Base-by-base conservation (phyloP, 2,329 filamentous ascomycete species). In the Aureobasidium melanogenum region DNA sequence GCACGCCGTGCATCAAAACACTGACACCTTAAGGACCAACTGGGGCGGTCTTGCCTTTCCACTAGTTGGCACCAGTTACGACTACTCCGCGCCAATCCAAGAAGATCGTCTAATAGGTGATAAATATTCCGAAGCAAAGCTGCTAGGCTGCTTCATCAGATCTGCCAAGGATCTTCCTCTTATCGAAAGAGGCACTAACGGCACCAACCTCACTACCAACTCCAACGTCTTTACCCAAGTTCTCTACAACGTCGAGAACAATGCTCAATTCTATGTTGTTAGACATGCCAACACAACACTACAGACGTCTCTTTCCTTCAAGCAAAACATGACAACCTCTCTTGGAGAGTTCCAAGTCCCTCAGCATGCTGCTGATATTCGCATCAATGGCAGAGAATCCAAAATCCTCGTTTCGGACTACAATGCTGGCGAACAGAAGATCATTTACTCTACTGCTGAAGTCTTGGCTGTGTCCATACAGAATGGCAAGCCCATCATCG, bases 371-470 rank as follows among this genome's bases (percentile, higher is more conserved):
- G 82, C 84, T 0, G 78, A 80, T 57, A 79, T 86, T 47, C 74
- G 79, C 6, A 76, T 87, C 50, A 79, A 84, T 59, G 84, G 84
- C 1, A 82, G 85, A 46, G 81, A 85, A 58, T 81, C 83, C 10
- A 86, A 86, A 73, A 82, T 87, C 14, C 69, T 86, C 3, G 80
- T 84, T 0, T 84, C 83, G 0, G 84, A 87, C 66, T 87, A 85
- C 59, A 69, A 65, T 1, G 79, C 85, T 48, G 83, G 82, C 1
- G 69, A 72, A 8, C 74, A 82, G 63, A 80, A 71, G 0, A 69
- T 84, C 0, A 68, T 84, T 0, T 84, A 84, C 68, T 82, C 81
- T 0, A 83, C 81, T 1, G 79, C 80, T 0, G 82, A 84, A 62
- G 74, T 84, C 0, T 67, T 83, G 10, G 83, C 77, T 1, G 63